Evolutionary conservation across 495 filamentous ascomycete species (phyloP), one percentile per base, ranked within the genome.

Genomic region (Penicillium canescens): DNA sequence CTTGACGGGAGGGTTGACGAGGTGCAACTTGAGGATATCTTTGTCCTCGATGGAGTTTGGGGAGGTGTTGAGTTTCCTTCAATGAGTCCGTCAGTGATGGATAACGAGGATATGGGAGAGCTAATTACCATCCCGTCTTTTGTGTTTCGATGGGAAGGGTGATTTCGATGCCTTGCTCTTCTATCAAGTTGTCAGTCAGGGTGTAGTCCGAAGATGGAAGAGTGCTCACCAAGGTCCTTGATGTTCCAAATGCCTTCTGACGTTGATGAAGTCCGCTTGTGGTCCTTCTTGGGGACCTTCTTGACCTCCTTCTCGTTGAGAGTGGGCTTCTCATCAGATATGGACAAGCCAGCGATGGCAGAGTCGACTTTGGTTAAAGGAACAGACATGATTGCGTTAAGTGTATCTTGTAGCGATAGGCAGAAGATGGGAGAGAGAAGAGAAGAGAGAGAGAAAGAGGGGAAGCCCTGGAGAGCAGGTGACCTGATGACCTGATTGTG

Each of bases 31-130:
- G 48, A 96, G 84, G 39, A 80, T 78, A 1, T 91, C 88, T 67
- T 87, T 90, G 42, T 96, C 91, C 34, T 95, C 87, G 46, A 96
- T 64, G 11, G 80, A 79, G 20, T 77, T 69, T 23, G 92, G 83
- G 13, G 91, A 91, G 23, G 85, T 92, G 78, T 96, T 96, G 58
- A 96, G 84, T 71, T 90, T 92, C 92, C 92, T 96, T 60, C 23
- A 39, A 36, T 6, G 24, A 21, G 43, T 31, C 28, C 7, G 46
- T 31, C 49, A 50, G 49, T 52, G 23, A 50, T 61, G 21, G 40
- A 23, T 42, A 47, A 33, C 23, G 37, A 37, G 34, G 38, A 51
- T 42, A 50, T 20, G 34, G 37, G 42, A 42, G 48, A 40, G 36
- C 24, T 42, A 65, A 88, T 66, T 82, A 96, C 92, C 92, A 96